These are phyloP conservation scores for Plenodomus lindquistii DNA, from an alignment of 2,329 filamentous ascomycete species.

Conservation along the genomic window DNA sequence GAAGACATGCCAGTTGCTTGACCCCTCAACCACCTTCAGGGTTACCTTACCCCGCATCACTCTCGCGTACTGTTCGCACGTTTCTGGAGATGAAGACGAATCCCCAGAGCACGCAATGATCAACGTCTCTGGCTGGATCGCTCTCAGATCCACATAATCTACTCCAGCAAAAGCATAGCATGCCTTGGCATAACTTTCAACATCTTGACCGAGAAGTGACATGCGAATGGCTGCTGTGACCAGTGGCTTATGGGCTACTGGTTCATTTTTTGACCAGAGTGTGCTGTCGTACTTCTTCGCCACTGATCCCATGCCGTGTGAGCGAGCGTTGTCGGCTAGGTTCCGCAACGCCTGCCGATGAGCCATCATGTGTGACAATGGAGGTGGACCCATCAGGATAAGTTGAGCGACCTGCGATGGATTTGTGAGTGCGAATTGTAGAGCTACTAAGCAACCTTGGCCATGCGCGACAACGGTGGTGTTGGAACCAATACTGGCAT, in stretches of 20 bases:
- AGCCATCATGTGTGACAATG: conserved; percentile 49
- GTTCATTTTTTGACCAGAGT: conserved; percentile 4
- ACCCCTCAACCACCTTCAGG: conserved; percentile 44
- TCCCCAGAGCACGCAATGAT: conserved; percentile 55
- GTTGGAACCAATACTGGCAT: conserved; percentile 32
- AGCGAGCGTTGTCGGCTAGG: conserved; percentile 48
- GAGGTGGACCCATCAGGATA: conserved; percentile 54
- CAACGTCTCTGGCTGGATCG: conserved; percentile 24
- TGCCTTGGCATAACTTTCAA: conserved; percentile 61
- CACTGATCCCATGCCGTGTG: conserved; percentile 48
- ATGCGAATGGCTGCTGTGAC: conserved; percentile 49
- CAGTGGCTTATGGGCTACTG: conserved; percentile 47
- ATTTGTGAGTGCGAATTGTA: conserved; percentile 47
- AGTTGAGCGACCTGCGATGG: conserved; percentile 50
- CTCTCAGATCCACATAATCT: conserved; percentile 38
- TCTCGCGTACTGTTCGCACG: conserved; percentile 40
- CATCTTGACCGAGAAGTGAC: conserved; percentile 54
- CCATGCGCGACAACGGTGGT: conserved; percentile 56
- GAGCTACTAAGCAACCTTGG: conserved; percentile 56
- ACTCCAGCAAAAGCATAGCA: conserved; percentile 54
- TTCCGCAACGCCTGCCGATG: conserved; percentile 5
- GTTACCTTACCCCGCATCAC: conserved; percentile 30
- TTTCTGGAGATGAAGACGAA: conserved; percentile 45
- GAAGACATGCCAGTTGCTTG: conserved; percentile 58
- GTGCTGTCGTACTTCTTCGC: not conserved